Evolutionary conservation across 176 grass and related monocot genomes (phyloP).

Genomic region (Triticum turgidum): DNA sequence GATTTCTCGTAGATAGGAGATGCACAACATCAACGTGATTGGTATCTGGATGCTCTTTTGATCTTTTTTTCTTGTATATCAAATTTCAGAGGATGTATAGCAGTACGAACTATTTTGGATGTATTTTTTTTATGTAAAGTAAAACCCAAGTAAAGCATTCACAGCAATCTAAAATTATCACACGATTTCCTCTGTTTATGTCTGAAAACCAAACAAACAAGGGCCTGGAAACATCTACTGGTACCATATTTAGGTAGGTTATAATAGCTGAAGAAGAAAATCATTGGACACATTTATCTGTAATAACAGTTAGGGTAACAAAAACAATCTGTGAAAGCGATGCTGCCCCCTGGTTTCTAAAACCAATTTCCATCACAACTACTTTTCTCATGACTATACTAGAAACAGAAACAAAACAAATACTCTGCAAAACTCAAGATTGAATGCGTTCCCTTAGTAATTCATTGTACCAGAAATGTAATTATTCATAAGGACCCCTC

Average conservation of each 20-base stretch:
- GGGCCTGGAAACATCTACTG: background rate
- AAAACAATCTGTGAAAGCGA: background rate
- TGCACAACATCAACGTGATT: constrained; percentile 65
- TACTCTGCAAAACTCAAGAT: background rate
- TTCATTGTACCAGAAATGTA: background rate
- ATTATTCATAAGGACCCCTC: background rate
- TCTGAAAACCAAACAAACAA: background rate
- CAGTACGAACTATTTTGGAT: background rate
- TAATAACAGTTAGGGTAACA: background rate
- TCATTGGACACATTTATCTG: background rate
- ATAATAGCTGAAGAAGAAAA: background rate
- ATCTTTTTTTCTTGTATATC: constrained; percentile 1
- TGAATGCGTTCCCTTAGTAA: background rate
- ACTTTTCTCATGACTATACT: background rate
- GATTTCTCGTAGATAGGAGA: constrained; percentile 63
- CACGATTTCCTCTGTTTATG: background rate
- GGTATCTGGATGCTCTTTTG: background rate
- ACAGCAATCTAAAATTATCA: too few relatives aligned
- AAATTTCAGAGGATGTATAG: background rate
- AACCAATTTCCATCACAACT: background rate
- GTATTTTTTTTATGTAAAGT: too few relatives aligned
- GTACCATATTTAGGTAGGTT: background rate
- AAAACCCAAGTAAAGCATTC: too few relatives aligned
- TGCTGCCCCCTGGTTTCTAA: constrained; percentile 7
- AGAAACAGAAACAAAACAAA: background rate